Conservation (phyloP, 2,329 filamentous ascomycete species). For the Curvularia lunata region DNA sequence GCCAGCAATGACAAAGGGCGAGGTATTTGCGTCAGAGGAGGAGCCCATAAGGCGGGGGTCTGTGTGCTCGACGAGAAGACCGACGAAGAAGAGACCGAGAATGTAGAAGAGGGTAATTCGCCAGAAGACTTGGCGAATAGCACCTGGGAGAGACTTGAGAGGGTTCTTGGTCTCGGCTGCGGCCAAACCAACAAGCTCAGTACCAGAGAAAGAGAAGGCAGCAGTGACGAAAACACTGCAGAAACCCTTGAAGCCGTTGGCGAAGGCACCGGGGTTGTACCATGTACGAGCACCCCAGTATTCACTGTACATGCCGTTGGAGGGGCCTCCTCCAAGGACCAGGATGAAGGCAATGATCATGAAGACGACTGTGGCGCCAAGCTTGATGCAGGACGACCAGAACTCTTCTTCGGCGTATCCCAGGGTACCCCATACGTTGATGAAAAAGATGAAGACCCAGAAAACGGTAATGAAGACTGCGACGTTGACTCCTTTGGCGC, state of each 20-base stretch:
- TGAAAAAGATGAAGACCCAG: constrained; percentile 45
- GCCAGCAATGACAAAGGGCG: constrained; percentile 72
- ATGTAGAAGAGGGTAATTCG: constrained; percentile 56
- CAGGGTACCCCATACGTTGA: constrained; percentile 49
- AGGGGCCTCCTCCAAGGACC: constrained; percentile 63
- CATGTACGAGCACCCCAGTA: constrained; percentile 69
- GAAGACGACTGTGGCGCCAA: constrained; percentile 47
- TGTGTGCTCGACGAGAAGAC: constrained; percentile 51
- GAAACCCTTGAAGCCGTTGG: constrained; percentile 68
- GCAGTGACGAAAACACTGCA: constrained; percentile 69
- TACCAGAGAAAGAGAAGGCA: constrained; percentile 67
- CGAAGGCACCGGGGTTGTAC: constrained; percentile 61
- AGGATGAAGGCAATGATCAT: constrained; percentile 59
- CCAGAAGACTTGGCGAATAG: constrained; percentile 57
- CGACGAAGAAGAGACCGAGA: constrained; percentile 53
- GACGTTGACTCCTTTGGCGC: constrained; percentile 23
- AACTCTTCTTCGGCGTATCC: constrained; percentile 53
- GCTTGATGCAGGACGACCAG: constrained; percentile 47
- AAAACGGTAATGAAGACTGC: constrained; percentile 50
- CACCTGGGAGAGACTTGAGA: constrained; percentile 55
- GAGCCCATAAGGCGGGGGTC: constrained; percentile 44
- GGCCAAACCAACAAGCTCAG: constrained; percentile 66
- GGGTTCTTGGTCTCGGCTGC: constrained; percentile 66
- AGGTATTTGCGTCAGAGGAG: constrained; percentile 53
- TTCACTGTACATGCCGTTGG: constrained; percentile 52